Percentiles rank a stretch among this genome's conserved stretches.
Conservation (phyloP, 148 eudicot genomes). For the Fagopyrum esculentum region DNA sequence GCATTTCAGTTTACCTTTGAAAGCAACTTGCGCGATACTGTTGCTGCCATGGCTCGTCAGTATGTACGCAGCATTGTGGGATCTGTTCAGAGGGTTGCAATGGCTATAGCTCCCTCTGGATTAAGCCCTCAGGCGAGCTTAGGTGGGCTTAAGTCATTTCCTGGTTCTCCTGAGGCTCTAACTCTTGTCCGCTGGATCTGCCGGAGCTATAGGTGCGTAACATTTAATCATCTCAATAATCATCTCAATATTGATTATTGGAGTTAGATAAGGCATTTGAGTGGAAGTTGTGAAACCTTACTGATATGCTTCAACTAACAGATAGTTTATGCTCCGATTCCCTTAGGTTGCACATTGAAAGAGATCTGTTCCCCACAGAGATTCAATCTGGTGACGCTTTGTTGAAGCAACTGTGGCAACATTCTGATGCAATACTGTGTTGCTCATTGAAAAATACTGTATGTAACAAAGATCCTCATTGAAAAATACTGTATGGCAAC, state of each 20-base stretch:
- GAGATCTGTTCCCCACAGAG: constrained; percentile 27
- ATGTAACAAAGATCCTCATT: background rate
- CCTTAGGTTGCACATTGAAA: constrained; percentile 46
- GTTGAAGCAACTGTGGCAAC: constrained; percentile 58
- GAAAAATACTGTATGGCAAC: too few relatives aligned
- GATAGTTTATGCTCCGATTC: background rate
- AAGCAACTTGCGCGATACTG: constrained; percentile 39
- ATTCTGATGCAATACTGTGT: constrained; percentile 50
- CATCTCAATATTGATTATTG: background rate
- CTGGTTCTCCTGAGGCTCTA: constrained; percentile 54
- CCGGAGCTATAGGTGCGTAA: constrained; percentile 44
- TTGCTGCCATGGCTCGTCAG: constrained; percentile 62
- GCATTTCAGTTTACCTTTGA: constrained; percentile 62
- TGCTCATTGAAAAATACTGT: constrained; percentile 48
- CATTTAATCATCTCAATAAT: background rate
- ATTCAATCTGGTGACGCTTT: constrained; percentile 29
- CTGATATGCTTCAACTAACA: background rate
- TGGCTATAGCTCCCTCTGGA: constrained; percentile 47
- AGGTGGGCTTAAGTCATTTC: constrained; percentile 30
- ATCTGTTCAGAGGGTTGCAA: constrained; percentile 59
- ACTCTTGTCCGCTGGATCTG: constrained; percentile 51
- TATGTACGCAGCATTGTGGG: constrained; percentile 53
- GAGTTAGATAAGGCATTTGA: background rate
- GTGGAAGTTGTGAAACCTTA: too few relatives aligned
- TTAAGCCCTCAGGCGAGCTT: constrained; percentile 18